These are phyloP conservation scores for Melaleuca alternifolia DNA, from an alignment of 345 rosid species.

Conservation along the genomic window DNA sequence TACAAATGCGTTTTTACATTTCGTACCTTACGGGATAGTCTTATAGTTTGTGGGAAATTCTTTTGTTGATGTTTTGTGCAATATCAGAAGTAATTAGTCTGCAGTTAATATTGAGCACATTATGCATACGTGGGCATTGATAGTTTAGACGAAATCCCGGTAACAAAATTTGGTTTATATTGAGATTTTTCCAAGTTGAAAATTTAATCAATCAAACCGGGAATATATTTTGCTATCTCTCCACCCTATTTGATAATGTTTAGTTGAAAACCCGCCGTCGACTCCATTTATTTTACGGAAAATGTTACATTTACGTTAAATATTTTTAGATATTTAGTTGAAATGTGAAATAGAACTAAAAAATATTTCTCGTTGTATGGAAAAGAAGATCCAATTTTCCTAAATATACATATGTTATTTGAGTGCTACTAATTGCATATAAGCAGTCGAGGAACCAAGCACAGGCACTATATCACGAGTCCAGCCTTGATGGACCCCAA, in stretches of 20 bases:
- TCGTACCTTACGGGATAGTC: background rate
- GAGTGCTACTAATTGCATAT: too few species aligned
- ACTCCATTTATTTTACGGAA: too few species aligned
- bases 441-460: too few species aligned
- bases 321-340: too few species aligned
- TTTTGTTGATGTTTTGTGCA: background rate
- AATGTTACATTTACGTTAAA: too few species aligned
- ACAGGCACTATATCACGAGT: too few species aligned
- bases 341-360: too few species aligned
- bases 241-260: background rate
- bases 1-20: background rate
- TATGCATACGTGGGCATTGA: background rate
- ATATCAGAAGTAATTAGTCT: background rate
- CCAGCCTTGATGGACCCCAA: too few species aligned
- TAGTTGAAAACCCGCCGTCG: background rate
- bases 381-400: too few species aligned
- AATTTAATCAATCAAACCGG: background rate
- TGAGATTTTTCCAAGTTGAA: background rate
- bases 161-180: background rate
- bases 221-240: background rate
- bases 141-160: background rate
- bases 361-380: too few species aligned
- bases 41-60: background rate
- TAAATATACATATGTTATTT: too few species aligned
- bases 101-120: background rate